Evolutionary conservation across 1,284 basidiomycete species (phyloP), one percentile per base, ranked within the genome.

Genomic region (Peniophora sp.): DNA sequence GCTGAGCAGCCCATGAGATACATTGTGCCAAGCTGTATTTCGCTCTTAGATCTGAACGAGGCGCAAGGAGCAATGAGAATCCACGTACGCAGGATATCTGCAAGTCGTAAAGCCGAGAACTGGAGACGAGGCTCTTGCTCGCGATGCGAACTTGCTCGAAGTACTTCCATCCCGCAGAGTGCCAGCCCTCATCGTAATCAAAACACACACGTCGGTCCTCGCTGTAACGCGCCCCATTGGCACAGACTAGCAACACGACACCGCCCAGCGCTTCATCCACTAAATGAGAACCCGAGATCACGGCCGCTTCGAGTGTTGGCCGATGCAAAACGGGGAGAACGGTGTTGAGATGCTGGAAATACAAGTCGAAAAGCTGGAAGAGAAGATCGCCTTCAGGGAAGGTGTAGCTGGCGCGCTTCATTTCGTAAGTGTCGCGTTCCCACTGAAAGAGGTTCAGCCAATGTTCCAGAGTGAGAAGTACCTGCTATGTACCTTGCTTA

Each of bases 221-320:
- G 20, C 71, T 63, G 55, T 66, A 74, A 35, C 75, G 64, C 2
- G 73, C 65, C 6, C 71, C 79, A 50, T 76, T 65, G 11, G 78
- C 77, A 54, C 77, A 78, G 0, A 80, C 64, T 50, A 74, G 62
- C 23, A 79, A 59, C 48, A 74, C 72, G 2, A 78, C 69, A 41
- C 65, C 67, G 10, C 69, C 71, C 59, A 79, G 80, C 3, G 66
- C 64, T 20, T 56, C 51, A 52, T 75, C 70, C 1, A 59, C 65
- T 16, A 65, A 58, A 57, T 75, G 70, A 39, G 71, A 57, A 3
- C 68, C 66, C 10, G 66, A 62, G 16, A 59, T 56, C 34, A 74
- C 65, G 27, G 71, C 65, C n/a, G 61, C 56, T 41, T 72, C 64
- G 58, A 80, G 78, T 12, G 74, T 67, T 20, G 67, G 65, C 2